Evolutionary conservation across 164 flowering plant genomes (phyloP).

Genomic region (Magnolia changhungtana): DNA sequence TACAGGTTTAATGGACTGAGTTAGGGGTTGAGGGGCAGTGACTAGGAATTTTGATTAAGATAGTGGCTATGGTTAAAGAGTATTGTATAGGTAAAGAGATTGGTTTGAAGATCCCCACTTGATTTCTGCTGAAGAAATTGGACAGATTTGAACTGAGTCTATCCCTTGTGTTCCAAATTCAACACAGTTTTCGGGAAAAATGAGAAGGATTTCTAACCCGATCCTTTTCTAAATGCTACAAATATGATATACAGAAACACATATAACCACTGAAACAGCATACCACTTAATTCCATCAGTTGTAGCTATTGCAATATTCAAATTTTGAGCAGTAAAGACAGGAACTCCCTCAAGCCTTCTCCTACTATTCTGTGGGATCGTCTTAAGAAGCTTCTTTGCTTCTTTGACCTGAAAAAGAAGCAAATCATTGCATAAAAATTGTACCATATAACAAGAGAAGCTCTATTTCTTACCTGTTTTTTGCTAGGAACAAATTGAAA

Average conservation of each 20-base stretch:
- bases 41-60: too few species aligned
- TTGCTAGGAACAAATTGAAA: conserved; percentile 91
- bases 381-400: conserved; percentile 79
- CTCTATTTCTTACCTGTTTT: conserved; percentile 54
- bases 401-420: conserved; percentile 62
- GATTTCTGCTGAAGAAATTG: neutral
- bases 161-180: neutral
- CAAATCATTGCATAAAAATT: conserved; percentile 7
- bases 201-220: neutral
- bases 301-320: conserved; percentile 92
- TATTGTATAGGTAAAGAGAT: neutral
- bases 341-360: conserved; percentile 80
- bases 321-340: conserved; percentile 87
- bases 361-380: conserved; percentile 36
- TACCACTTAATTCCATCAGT: conserved; percentile 86
- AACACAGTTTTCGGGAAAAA: too few species aligned
- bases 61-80: neutral
- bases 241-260: neutral
- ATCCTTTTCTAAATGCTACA: neutral
- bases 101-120: neutral
- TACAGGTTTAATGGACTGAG: too few species aligned
- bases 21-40: too few species aligned
- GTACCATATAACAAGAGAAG: neutral
- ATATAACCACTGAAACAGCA: conserved; percentile 9
- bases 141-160: neutral